Evolutionary conservation across 805 yeast genomes (phyloP).

Genomic region (Isabelozyma heimii): DNA sequence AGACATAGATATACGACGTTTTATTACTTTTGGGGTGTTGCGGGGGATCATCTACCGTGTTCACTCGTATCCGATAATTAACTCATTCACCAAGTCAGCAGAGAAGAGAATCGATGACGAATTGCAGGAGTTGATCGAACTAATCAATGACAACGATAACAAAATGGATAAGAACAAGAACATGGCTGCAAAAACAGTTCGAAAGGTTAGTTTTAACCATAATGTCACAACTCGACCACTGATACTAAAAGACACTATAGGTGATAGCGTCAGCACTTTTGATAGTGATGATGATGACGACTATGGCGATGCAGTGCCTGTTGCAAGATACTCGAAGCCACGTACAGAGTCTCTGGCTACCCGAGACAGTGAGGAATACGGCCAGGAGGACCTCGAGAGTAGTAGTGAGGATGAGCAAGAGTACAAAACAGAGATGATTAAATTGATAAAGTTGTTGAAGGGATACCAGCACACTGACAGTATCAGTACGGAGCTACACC

Average conservation of each 20-base stretch:
- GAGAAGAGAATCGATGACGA: constrained; percentile 25
- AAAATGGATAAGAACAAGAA: constrained; percentile 12
- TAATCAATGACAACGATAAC: constrained; percentile 4
- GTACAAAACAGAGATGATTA: constrained; percentile 26
- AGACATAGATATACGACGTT: constrained; percentile 78
- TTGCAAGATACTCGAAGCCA: background rate
- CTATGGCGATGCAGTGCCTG: constrained; percentile 4
- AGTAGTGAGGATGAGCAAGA: constrained; percentile 11
- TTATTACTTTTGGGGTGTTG: constrained; percentile 81
- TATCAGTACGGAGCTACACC: constrained; percentile 67
- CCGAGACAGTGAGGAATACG: constrained; percentile 5
- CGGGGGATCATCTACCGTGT: constrained; percentile 82
- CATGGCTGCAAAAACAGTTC: constrained; percentile 14
- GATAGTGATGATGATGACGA: constrained; percentile 3
- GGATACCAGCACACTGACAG: constrained; percentile 58
- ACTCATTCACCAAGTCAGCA: constrained; percentile 33
- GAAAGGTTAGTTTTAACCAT: constrained; percentile 36
- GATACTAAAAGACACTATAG: constrained; percentile 1
- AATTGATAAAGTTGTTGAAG: constrained; percentile 44
- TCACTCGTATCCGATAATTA: constrained; percentile 67
- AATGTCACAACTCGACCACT: constrained; percentile 5
- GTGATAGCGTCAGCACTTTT: background rate
- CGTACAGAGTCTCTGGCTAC: background rate
- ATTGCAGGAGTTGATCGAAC: constrained; percentile 13
- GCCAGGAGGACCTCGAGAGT: constrained; percentile 6